phyloP scores from a whole-genome alignment of 352 stramenopile species.

The Phytophthora capsici region DNA sequence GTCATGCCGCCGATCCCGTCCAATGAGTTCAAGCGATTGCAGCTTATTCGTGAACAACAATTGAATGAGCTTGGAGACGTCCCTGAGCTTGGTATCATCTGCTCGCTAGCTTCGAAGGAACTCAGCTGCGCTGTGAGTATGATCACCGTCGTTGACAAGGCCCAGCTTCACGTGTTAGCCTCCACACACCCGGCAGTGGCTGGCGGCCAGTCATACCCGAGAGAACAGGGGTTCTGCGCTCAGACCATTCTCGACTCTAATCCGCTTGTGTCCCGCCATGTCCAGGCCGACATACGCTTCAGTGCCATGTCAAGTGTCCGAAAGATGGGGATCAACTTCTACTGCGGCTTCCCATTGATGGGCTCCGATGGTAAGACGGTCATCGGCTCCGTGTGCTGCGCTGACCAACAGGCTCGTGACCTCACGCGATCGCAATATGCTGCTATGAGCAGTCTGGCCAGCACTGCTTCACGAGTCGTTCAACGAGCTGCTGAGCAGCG shows the following conservation, averaged over 20 bases:
- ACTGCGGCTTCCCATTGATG: slow-evolving; percentile 77
- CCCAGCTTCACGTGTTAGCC: slow-evolving; percentile 57
- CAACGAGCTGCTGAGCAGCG: slow-evolving; percentile 31
- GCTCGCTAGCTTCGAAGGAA: slow-evolving; percentile 58
- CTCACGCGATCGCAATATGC: slow-evolving; percentile 68
- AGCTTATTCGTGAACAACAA: slow-evolving; percentile 52
- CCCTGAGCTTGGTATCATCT: slow-evolving; percentile 78
- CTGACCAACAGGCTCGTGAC: slow-evolving; percentile 51
- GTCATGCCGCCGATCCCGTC: slow-evolving; percentile 39
- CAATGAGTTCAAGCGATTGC: slow-evolving; percentile 57
- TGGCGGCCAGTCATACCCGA: slow-evolving; percentile 46
- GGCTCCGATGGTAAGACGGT: slow-evolving; percentile 52
- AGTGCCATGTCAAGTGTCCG: slow-evolving; percentile 49
- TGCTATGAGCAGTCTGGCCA: slow-evolving; percentile 56
- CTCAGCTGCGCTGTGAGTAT: slow-evolving; percentile 61
- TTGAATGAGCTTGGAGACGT: slow-evolving; percentile 56
- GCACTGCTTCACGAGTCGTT: slow-evolving; percentile 59
- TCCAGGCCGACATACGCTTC: slow-evolving; percentile 76
- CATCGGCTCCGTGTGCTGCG: slow-evolving; percentile 71
- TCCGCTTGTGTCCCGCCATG: slow-evolving; percentile 66
- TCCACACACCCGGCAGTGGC: slow-evolving; percentile 36
- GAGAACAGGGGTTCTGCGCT: slow-evolving; percentile 67
- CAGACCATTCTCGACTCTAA: slow-evolving; percentile 67
- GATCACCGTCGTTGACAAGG: slow-evolving; percentile 66
- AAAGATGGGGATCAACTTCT: slow-evolving; percentile 62